phyloP scores from a whole-genome alignment of 805 yeast genomes.

The Wickerhamiella allomyrinae region DNA sequence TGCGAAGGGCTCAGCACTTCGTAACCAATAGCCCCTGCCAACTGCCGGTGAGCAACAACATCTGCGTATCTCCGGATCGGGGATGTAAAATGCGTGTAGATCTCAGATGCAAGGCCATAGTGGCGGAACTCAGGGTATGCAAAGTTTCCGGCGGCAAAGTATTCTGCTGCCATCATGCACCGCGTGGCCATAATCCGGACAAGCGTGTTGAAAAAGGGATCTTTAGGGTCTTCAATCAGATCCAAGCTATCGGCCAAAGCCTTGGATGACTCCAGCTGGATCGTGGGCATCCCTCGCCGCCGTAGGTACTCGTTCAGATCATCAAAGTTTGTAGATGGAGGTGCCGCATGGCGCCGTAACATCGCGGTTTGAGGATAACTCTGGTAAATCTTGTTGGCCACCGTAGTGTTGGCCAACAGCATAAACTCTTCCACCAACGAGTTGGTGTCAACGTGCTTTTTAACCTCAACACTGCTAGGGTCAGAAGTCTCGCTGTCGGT shows the following conservation, averaged over 20 bases:
- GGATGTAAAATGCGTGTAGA: conserved; percentile 95
- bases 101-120: conserved; percentile 94
- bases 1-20: conserved; percentile 71
- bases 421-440: conserved; percentile 96
- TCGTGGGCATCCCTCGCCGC: conserved; percentile 57
- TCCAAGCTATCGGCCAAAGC: conserved; percentile 90
- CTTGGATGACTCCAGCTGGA: conserved; percentile 73
- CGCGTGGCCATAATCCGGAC: conserved; percentile 94
- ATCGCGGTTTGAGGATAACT: conserved; percentile 96
- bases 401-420: conserved; percentile 93
- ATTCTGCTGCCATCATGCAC: conserved; percentile 99
- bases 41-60: conserved; percentile 90
- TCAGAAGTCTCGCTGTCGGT: conserved; percentile 96
- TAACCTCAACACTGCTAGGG: conserved; percentile 89
- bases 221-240: conserved; percentile 65
- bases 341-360: conserved; percentile 96
- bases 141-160: conserved; percentile 80
- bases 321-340: conserved; percentile 90
- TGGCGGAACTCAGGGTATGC: conserved; percentile 88
- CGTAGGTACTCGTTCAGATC: conserved; percentile 75
- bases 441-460: conserved; percentile 75
- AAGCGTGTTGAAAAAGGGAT: conserved; percentile 84
- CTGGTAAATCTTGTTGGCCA: conserved; percentile 82
- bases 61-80: conserved; percentile 98
- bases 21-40: conserved; percentile 96